Evolutionary conservation across 192 early-diverging fungal species (phyloP).

Genomic region (Umbelopsis ramanniana): DNA sequence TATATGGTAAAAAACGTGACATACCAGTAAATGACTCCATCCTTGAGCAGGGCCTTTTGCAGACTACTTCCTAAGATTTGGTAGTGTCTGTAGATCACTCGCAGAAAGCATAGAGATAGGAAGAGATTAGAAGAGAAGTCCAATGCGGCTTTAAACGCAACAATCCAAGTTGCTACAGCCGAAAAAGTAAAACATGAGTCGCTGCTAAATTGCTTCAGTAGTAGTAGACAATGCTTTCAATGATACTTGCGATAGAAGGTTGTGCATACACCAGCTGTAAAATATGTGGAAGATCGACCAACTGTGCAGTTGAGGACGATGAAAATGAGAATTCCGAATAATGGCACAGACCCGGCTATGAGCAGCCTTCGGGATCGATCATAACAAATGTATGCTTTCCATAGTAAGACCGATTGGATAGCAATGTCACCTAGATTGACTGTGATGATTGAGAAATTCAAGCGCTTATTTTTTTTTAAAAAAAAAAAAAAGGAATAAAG

Average conservation of each 20-base stretch:
- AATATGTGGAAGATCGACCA: slow-evolving; percentile 19
- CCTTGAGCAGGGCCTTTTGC: slow-evolving; percentile 34
- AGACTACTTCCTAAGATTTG: slow-evolving; percentile 33
- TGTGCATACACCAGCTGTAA: slow-evolving; percentile 20
- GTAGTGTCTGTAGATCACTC: slow-evolving; percentile 41
- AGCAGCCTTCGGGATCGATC: slow-evolving; percentile 34
- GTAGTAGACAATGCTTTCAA: neutral
- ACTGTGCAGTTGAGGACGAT: slow-evolving; percentile 31
- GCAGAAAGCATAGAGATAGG: slow-evolving; percentile 35
- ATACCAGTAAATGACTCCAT: slow-evolving; percentile 41
- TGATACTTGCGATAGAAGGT: slow-evolving; percentile 35
- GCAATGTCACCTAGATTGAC: slow-evolving; percentile 38
- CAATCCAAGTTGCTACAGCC: slow-evolving; percentile 26
- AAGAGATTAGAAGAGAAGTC: slow-evolving; percentile 35
- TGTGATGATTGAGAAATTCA: slow-evolving; percentile 35
- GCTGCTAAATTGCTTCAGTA: no score
- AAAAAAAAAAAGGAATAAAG: no score
- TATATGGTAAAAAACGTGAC: neutral
- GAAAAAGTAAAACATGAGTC: neutral
- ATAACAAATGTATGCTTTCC: slow-evolving; percentile 41
- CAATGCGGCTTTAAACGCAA: slow-evolving; percentile 28
- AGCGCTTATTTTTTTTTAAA: slow-evolving; percentile 6
- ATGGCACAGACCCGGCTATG: slow-evolving; percentile 18
- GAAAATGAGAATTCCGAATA: slow-evolving; percentile 30
- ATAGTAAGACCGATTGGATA: slow-evolving; percentile 31